Evolutionary conservation across 2,329 filamentous ascomycete species (phyloP), one percentile per base, ranked within the genome.

Genomic region (Fusarium sp.): DNA sequence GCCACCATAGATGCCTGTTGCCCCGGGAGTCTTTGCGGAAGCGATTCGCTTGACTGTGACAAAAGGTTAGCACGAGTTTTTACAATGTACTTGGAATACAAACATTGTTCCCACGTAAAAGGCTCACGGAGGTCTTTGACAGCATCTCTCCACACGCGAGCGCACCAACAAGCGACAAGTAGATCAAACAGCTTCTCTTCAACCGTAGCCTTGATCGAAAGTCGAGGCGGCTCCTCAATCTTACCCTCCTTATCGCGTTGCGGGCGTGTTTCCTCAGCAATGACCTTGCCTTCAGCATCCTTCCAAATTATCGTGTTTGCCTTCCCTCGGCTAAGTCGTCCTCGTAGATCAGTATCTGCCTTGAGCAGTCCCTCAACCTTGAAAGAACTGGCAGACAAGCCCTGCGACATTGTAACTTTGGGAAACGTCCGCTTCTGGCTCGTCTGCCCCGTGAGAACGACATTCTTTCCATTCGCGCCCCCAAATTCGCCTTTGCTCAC

Each of bases 161-260:
- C 78, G 59, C 76, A 76, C 80, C 80, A 81, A 10, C 78, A 79
- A 1, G 78, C 65, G 0, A 81, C 78, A 14, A 81, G 43, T 2
- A 81, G 60, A 69, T 81, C 80, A 38, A 80, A 66, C 10, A 75
- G 35, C 54, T 77, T 81, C n/a, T 79, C 77, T 2, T 75, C 69
- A 20, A 80, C 52, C 0, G 17, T 57, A 1, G 43, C 45, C 33
- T 76, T 76, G 6, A 81, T 72, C 5, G 76, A 65, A 32, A 81
- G 66, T 12, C 77, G 66, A 4, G 80, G 79, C 8, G 73, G 59
- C 17, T 67, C 69, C 4, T 59, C 20, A 4, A 78, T 15, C 0
- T 60, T 72, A 4, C 71, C 74, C 5, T 79, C 54, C 12, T 73
- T 68, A 15, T 71, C 66, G 2, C 79, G 69, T 33, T 72, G 74